Evolutionary conservation across 768 basidiomycete species (phyloP), one percentile per base, ranked within the genome.

Genomic region (Hypholoma sublateritium): DNA sequence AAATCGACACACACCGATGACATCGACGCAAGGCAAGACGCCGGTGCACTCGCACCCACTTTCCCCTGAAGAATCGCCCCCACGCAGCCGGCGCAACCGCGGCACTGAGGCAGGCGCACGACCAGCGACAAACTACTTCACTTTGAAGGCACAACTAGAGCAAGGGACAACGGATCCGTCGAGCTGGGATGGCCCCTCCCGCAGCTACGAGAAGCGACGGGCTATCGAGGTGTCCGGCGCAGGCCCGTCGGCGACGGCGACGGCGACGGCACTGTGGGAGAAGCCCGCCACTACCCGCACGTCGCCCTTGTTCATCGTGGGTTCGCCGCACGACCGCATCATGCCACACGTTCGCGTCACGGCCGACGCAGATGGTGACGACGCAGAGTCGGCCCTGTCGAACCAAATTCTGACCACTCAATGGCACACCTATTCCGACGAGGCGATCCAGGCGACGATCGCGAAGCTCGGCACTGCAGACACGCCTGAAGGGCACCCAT

Each of bases 351-450:
- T 75, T 21, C 37, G 71, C 19, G 59, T 73, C 3, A 69, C 75
- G 9, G 70, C 65, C 25, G 74, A 78, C 21, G 65, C 70, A 4
- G 72, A 79, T 28, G 55, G 68, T 5, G 66, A 73, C 11, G 64
- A 72, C 6, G 67, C 79, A 41, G 53, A 65, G 55, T 52, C 74
- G 25, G 42, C 64, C 2, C 59, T 76, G 12, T 71, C 75, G 1
- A 67, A 77, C 1, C 79, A 83, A 57, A 78, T 92, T 11, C 77
- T 93, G 16, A 74, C 79, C 2, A 88, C 84, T 8, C 81, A 77
- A 66, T 94, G 91, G 90, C 91, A 93, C 65, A 81, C 84, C 21
- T 86, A 84, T 62, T 85, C 89, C 2, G 89, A 93, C 68, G 83
- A 89, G 48, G 86, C 80, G 1, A 87, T 93, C 42, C 84, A 87